phyloP scores from a whole-genome alignment of 2,329 filamentous ascomycete species.

The Curvularia hawaiiensis region DNA sequence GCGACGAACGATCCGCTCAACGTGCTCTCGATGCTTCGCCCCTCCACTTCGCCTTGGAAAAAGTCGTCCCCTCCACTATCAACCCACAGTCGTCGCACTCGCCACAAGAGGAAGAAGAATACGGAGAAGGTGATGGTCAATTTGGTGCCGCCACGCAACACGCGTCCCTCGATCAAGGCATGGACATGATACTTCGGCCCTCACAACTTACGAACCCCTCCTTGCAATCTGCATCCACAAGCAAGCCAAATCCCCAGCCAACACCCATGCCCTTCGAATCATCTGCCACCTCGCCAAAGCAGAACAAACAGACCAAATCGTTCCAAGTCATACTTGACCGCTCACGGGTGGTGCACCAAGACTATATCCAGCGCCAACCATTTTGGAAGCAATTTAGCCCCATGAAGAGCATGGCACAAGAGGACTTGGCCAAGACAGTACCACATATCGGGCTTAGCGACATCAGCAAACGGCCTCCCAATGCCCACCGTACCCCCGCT shows the following conservation, averaged over 20 bases:
- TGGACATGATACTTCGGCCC: conserved; percentile 41
- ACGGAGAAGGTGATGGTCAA: conserved; percentile 7
- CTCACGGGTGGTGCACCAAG: conserved; percentile 48
- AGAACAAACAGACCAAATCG: conserved; percentile 33
- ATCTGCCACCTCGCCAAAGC: conserved; percentile 6
- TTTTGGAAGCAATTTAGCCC: conserved; percentile 41
- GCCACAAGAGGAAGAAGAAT: conserved; percentile 21
- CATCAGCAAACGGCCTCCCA: conserved; percentile 43
- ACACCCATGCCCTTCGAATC: conserved; percentile 34
- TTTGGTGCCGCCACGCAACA: neutral
- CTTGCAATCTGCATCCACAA: conserved; percentile 8
- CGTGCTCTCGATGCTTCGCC: conserved; percentile 52
- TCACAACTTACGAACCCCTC: conserved; percentile 29
- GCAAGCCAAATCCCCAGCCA: conserved; percentile 4
- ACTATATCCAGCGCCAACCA: conserved; percentile 48
- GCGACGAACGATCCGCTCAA: conserved; percentile 47
- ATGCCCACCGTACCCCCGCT: conserved; percentile 41
- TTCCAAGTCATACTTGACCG: conserved; percentile 51
- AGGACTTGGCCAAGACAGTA: conserved; percentile 48
- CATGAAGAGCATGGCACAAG: conserved; percentile 41
- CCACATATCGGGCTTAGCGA: conserved; percentile 51
- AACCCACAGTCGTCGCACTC: neutral
- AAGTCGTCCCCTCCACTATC: conserved; percentile 8
- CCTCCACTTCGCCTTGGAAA: conserved; percentile 54
- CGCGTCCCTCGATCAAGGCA: conserved; percentile 20